Conservation (phyloP, 352 stramenopile genomes). For the Peronospora belbahrii region DNA sequence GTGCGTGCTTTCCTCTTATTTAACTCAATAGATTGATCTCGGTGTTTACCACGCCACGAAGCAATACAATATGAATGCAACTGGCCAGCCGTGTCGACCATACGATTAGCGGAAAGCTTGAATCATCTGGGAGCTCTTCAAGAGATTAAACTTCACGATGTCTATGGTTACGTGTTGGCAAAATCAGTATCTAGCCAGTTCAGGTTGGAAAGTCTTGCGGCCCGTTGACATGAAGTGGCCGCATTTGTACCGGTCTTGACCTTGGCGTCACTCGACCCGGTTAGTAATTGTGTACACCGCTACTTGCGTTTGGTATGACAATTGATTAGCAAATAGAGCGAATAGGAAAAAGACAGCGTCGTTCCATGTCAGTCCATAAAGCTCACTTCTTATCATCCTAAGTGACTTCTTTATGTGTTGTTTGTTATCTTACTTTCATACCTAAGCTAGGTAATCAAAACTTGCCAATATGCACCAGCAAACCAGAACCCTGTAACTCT, state of each 20-base stretch:
- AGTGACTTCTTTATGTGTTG: too few relatives aligned
- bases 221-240: slow-evolving; percentile 1
- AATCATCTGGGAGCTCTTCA: slow-evolving; percentile 1
- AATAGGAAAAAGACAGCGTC: neutral
- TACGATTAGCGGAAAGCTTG: neutral
- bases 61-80: neutral
- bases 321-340: too few relatives aligned
- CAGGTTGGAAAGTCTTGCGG: slow-evolving; percentile 5
- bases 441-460: neutral
- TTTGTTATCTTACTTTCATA: too few relatives aligned
- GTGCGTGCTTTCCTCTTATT: too few relatives aligned
- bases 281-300: neutral
- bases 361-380: slow-evolving; percentile 19
- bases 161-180: neutral
- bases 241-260: neutral
- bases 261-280: slow-evolving; percentile 1
- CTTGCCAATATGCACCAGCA: neutral
- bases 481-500: too few relatives aligned
- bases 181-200: slow-evolving; percentile 6
- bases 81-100: neutral
- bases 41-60: neutral
- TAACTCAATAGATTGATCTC: neutral
- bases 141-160: neutral
- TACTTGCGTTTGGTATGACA: neutral
- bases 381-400: too few relatives aligned